phyloP scores from a whole-genome alignment of 495 filamentous ascomycete genomes.

The Podospora pseudopauciseta region DNA sequence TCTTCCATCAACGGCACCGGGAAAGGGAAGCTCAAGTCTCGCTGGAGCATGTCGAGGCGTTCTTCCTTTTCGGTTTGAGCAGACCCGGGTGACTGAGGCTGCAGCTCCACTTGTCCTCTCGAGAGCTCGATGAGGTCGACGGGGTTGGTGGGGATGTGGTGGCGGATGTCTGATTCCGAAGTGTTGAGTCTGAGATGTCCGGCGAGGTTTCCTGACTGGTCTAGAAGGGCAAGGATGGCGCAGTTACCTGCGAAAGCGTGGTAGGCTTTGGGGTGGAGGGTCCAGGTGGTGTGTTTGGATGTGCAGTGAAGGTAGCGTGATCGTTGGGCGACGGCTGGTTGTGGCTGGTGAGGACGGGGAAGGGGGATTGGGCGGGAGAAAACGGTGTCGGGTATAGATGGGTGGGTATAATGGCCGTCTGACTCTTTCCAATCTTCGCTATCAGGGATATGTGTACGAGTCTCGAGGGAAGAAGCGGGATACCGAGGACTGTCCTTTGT shows the following conservation, averaged over 20 bases:
- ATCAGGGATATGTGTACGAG: neutral
- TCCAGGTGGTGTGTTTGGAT: constrained; percentile 4
- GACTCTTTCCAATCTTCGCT: neutral
- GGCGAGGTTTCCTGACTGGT: neutral
- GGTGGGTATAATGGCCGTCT: neutral
- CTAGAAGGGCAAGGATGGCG: constrained; percentile 9
- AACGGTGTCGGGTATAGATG: neutral
- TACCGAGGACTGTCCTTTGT: neutral
- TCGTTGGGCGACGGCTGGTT: neutral
- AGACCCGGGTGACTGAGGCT: neutral
- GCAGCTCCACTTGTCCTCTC: constrained; percentile 5
- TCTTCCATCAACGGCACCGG: neutral
- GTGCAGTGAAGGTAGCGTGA: constrained; percentile 19
- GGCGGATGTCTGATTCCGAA: neutral
- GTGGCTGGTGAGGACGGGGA: neutral
- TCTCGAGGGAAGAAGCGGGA: neutral
- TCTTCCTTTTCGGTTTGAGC: neutral
- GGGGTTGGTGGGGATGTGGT: neutral
- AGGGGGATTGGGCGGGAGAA: constrained; percentile 16
- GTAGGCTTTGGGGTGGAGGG: constrained; percentile 2
- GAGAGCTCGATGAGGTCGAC: constrained; percentile 21
- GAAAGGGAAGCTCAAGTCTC: neutral
- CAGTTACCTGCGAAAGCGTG: constrained; percentile 12
- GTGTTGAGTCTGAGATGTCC: constrained; percentile 19
- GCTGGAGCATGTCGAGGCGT: neutral